Conservation (phyloP, 176 grass and related monocot species). For the Ampelocalamus luodianensis region DNA sequence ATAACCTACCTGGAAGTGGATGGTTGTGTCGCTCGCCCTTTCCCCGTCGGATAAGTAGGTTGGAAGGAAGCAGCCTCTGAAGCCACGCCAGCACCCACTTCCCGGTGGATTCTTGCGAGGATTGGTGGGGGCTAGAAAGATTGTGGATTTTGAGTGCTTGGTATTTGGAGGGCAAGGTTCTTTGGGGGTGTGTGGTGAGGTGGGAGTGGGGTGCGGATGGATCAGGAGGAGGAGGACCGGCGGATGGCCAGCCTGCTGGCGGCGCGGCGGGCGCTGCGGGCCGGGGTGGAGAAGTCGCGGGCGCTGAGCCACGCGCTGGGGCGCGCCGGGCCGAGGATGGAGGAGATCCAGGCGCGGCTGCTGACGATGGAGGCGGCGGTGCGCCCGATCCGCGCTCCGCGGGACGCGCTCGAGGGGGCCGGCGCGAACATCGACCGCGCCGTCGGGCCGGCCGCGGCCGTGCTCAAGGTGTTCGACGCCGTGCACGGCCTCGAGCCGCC, state of each 20-base stretch:
- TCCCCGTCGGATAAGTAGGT: not conserved
- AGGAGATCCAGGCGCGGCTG: constrained; percentile 65
- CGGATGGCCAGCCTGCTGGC: constrained; percentile 49
- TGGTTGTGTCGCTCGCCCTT: not conserved
- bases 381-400: constrained; percentile 75
- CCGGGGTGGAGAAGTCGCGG: constrained; percentile 57
- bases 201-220: not conserved
- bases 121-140: not conserved
- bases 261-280: constrained; percentile 51
- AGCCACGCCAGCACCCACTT: not conserved
- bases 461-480: constrained; percentile 96
- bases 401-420: constrained; percentile 50
- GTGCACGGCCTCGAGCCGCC: constrained; percentile 86
- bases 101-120: not conserved
- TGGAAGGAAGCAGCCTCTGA: not conserved
- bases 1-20: constrained; percentile 25
- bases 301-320: constrained; percentile 44
- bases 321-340: constrained; percentile 13
- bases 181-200: not conserved
- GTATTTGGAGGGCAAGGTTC: not conserved
- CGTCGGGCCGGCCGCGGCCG: constrained; percentile 69
- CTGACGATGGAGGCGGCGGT: constrained; percentile 57
- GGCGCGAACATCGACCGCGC: constrained; percentile 74
- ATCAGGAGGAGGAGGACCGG: constrained; percentile 3
- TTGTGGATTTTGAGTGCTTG: not conserved